These are phyloP conservation scores for Knufia petricola DNA, from an alignment of 2,329 filamentous ascomycete species.

Conservation along the genomic window DNA sequence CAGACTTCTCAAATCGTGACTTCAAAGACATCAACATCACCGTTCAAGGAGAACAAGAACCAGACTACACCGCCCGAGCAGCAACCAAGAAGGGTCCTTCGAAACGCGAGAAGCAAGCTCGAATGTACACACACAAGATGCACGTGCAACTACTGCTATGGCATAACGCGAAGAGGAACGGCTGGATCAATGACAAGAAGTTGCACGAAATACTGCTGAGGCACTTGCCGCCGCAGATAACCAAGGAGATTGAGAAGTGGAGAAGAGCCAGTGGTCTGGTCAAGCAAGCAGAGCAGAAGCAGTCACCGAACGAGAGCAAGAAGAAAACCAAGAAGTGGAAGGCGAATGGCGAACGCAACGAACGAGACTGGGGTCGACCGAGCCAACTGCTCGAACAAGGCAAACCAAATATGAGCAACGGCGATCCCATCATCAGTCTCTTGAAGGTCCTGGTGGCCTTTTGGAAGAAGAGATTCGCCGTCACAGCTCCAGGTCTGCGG, in stretches of 20 bases:
- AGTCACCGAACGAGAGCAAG: conserved; percentile 28
- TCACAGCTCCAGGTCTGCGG: conserved; percentile 69
- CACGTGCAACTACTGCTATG: conserved; percentile 83
- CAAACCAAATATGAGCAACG: conserved; percentile 65
- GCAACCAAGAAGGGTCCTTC: conserved; percentile 71
- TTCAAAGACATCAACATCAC: conserved; percentile 40
- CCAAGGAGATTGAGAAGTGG: conserved; percentile 66
- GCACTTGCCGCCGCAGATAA: conserved; percentile 59
- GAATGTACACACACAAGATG: conserved; percentile 71
- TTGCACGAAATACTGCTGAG: conserved; percentile 66
- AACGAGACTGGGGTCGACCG: conserved; percentile 61
- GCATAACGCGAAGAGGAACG: conserved; percentile 79
- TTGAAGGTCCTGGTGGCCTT: conserved; percentile 68
- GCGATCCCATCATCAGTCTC: conserved; percentile 69
- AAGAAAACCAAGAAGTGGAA: conserved; percentile 35
- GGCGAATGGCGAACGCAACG: conserved; percentile 31
- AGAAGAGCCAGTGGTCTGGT: conserved; percentile 55
- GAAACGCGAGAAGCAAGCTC: conserved; percentile 71
- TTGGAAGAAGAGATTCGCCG: conserved; percentile 76
- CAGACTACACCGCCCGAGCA: conserved; percentile 51
- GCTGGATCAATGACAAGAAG: conserved; percentile 69
- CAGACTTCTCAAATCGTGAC: conserved; percentile 7
- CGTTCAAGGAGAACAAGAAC: conserved; percentile 46
- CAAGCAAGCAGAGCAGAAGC: conserved; percentile 31
- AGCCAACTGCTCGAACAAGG: conserved; percentile 62